Percentiles rank a stretch among this genome's conserved stretches.
These are phyloP conservation scores for Ogataea saltuana DNA, from an alignment of 805 yeast genomes.

Conservation along the genomic window DNA sequence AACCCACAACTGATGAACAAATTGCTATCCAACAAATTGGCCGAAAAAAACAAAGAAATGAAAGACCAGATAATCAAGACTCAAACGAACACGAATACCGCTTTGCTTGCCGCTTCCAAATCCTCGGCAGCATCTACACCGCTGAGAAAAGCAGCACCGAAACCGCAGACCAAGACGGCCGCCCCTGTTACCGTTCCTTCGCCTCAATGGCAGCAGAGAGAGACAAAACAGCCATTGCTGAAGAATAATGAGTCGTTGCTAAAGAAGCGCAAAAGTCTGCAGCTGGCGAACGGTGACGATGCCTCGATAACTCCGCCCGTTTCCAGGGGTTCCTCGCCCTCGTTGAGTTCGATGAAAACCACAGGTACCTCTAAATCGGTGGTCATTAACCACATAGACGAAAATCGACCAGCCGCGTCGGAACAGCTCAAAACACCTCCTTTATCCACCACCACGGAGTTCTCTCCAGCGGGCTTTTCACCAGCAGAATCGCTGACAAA, in stretches of 20 bases:
- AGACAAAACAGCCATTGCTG: slow-evolving; percentile 11
- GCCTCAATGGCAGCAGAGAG: slow-evolving; percentile 3
- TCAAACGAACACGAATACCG: slow-evolving; percentile 19
- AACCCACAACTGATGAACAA: slow-evolving; percentile 38
- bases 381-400: slow-evolving; percentile 10
- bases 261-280: slow-evolving; percentile 29
- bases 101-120: slow-evolving; percentile 26
- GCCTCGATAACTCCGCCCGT: slow-evolving; percentile 27
- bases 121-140: slow-evolving; percentile 7
- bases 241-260: slow-evolving; percentile 37
- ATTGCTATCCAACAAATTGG: slow-evolving; percentile 34
- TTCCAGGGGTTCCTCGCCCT: slow-evolving; percentile 26
- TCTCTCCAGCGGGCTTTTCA: not conserved
- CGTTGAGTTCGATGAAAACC: slow-evolving; percentile 21
- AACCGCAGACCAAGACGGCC: not conserved
- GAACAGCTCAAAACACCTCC: slow-evolving; percentile 21
- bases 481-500: not conserved
- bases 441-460: slow-evolving; percentile 17
- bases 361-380: slow-evolving; percentile 22
- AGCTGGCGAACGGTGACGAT: slow-evolving; percentile 27
- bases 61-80: slow-evolving; percentile 25
- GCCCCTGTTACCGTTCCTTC: slow-evolving; percentile 8
- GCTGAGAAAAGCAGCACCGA: not conserved
- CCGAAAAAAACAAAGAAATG: slow-evolving; percentile 32
- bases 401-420: not conserved